Evolutionary conservation across 805 yeast species (phyloP).

Genomic region (Monosporozyma unispora): DNA sequence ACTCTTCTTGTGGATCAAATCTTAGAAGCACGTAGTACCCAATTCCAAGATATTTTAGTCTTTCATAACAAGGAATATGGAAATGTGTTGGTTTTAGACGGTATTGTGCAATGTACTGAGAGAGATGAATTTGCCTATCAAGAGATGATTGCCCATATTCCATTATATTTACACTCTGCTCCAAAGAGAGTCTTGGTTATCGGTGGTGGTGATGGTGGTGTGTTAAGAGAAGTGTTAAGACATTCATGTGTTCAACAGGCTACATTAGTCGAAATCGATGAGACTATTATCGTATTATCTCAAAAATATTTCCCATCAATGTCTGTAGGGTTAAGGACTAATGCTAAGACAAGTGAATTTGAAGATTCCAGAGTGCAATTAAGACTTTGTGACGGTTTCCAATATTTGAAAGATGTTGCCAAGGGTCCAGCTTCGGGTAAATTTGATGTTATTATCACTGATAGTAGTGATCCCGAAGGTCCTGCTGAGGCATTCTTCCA

Average conservation of each 20-base stretch:
- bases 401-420: constrained; percentile 44
- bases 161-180: constrained; percentile 63
- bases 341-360: constrained; percentile 12
- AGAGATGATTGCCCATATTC: constrained; percentile 81
- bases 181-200: constrained; percentile 77
- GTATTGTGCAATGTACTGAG: constrained; percentile 85
- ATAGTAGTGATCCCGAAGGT: constrained; percentile 91
- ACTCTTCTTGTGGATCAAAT: constrained; percentile 52
- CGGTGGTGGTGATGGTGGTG: constrained; percentile 98
- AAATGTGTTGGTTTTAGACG: constrained; percentile 81
- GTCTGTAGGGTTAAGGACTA: constrained; percentile 47
- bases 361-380: constrained; percentile 55
- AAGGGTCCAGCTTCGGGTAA: constrained; percentile 22
- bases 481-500: constrained; percentile 90
- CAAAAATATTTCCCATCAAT: constrained; percentile 67
- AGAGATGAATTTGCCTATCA: constrained; percentile 91
- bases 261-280: constrained; percentile 83
- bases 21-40: constrained; percentile 57
- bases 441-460: constrained; percentile 82
- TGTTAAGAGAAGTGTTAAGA: constrained; percentile 77
- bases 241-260: constrained; percentile 56
- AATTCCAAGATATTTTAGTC: constrained; percentile 74
- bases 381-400: constrained; percentile 74
- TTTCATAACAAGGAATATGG: constrained; percentile 73
- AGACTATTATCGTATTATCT: constrained; percentile 64